Conservation (phyloP, 805 yeast genomes). For the Pichia kluyveri region DNA sequence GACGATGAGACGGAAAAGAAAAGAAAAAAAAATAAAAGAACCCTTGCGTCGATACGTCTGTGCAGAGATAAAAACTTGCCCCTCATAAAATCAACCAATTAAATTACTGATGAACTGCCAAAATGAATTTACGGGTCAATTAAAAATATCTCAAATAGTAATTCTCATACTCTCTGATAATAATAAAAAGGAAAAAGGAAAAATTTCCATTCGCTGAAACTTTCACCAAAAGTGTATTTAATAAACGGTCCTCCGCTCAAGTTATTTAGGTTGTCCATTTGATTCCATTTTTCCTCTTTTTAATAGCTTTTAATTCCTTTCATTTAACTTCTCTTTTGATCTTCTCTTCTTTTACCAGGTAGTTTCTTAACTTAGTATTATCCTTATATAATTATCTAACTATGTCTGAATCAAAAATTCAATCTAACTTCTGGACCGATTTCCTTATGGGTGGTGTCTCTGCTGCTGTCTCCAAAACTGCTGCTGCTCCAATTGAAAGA, state of each 20-base stretch:
- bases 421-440: conserved; percentile 46
- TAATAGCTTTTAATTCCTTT: not conserved
- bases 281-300: not conserved
- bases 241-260: not conserved
- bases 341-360: not conserved
- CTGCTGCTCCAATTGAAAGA: conserved; percentile 96
- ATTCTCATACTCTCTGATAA: not conserved
- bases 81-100: too few species aligned
- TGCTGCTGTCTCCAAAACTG: conserved; percentile 97
- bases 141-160: too few species aligned
- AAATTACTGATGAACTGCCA: too few species aligned
- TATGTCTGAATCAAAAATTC: conserved; percentile 26
- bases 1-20: too few species aligned
- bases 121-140: too few species aligned
- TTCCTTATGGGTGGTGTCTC: conserved; percentile 98
- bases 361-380: not conserved
- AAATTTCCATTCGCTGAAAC: not conserved
- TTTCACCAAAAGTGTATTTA: not conserved
- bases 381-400: conserved; percentile 4
- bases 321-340: not conserved
- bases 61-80: too few species aligned
- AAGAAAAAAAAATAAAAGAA: too few species aligned
- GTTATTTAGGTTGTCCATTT: not conserved
- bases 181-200: too few species aligned
- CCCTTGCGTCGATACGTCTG: too few species aligned